A percentile compares a stretch with the other conserved stretches of the same genome.
Conservation (phyloP, 176 grass and related monocot species). For the Carex parvula region DNA sequence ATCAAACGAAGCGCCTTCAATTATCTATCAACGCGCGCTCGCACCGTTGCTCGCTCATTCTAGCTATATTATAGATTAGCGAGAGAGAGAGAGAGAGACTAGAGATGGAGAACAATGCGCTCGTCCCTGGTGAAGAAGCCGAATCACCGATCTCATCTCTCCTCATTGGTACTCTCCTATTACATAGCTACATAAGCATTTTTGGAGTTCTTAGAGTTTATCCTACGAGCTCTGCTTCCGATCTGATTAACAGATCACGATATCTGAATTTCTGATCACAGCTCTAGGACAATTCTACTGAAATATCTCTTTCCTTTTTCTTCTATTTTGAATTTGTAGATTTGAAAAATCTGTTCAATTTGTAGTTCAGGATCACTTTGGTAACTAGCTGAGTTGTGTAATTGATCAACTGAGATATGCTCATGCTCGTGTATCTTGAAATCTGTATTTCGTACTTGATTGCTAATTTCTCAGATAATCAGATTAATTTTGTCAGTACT, state of each 20-base stretch:
- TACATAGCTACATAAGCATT: neutral
- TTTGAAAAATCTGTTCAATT: neutral
- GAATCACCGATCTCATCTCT: slow-evolving; percentile 22
- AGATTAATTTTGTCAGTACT: neutral
- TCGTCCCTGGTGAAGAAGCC: neutral
- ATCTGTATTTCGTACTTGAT: neutral
- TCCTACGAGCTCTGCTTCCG: neutral
- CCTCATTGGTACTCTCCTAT: slow-evolving; percentile 8
- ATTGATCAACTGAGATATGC: neutral
- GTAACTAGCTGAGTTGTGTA: neutral
- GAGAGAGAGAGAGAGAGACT: neutral
- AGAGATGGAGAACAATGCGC: slow-evolving; percentile 10
- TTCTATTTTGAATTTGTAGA: neutral
- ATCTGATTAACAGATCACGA: neutral
- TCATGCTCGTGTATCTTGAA: too few relatives aligned
- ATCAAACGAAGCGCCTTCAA: neutral
- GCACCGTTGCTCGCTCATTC: neutral
- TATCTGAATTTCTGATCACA: neutral
- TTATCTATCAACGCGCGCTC: neutral
- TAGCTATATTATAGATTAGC: neutral
- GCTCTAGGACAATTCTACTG: neutral
- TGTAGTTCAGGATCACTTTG: neutral
- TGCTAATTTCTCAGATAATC: neutral
- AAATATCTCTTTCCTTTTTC: neutral
- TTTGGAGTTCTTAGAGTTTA: neutral